Conservation (phyloP, 2,329 filamentous ascomycete species). For the Aspergillus ochraceus region DNA sequence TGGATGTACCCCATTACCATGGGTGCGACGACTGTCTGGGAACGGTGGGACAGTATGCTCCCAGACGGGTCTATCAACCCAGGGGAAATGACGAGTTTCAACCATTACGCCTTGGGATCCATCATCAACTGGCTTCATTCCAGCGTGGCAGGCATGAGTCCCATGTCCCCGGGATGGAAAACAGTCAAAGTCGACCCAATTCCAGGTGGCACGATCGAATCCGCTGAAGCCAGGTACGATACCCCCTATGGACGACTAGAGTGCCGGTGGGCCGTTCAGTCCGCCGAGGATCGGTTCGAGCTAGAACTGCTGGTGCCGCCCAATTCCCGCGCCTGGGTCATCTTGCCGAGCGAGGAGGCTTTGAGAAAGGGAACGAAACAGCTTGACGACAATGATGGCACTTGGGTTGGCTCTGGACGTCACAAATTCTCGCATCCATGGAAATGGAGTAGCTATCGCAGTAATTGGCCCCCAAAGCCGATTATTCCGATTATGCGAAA, state of each 20-base stretch:
- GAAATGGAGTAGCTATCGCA: slow-evolving; percentile 6
- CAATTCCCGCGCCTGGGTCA: slow-evolving; percentile 19
- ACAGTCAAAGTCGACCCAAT: slow-evolving; percentile 27
- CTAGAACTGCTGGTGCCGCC: slow-evolving; percentile 21
- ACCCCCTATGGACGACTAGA: slow-evolving; percentile 32
- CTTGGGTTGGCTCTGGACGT: slow-evolving; percentile 19
- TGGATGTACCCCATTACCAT: slow-evolving; percentile 44
- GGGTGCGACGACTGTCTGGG: slow-evolving; percentile 47
- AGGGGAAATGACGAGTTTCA: slow-evolving; percentile 45
- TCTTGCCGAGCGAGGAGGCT: slow-evolving; percentile 15
- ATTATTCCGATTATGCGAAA: slow-evolving; percentile 11
- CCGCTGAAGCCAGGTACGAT: slow-evolving; percentile 30
- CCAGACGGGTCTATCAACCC: slow-evolving; percentile 41
- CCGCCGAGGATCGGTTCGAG: slow-evolving; percentile 6
- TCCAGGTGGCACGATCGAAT: slow-evolving; percentile 32
- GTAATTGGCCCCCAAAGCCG: slow-evolving; percentile 23
- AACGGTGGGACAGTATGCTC: slow-evolving; percentile 45
- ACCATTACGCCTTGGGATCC: slow-evolving; percentile 45
- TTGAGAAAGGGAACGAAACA: not conserved
- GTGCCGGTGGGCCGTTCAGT: slow-evolving; percentile 16
- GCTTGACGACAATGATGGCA: not conserved
- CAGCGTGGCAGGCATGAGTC: slow-evolving; percentile 23
- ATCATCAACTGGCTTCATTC: slow-evolving; percentile 42
- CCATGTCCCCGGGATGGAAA: slow-evolving; percentile 33
- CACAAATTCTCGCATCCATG: slow-evolving; percentile 12